phyloP scores from a whole-genome alignment of 208 protist species.

The Balamuthia mandrillaris region DNA sequence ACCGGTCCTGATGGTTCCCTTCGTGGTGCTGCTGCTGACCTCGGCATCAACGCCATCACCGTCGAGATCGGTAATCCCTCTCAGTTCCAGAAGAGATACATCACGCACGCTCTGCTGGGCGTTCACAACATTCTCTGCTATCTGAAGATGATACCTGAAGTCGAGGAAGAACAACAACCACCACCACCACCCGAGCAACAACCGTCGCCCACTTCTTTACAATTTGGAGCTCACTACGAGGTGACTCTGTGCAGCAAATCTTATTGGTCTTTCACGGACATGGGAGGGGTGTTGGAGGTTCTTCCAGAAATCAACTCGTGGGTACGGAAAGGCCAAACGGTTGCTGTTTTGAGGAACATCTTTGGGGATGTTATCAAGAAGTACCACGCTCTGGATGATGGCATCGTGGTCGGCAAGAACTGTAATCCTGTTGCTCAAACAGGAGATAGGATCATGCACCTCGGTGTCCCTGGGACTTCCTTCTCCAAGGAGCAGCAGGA shows the following conservation, averaged over 20 bases:
- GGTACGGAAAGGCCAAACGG: slow-evolving; percentile 53
- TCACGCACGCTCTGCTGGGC: slow-evolving; percentile 39
- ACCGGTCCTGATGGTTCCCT: slow-evolving; percentile 57
- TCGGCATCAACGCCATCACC: slow-evolving; percentile 50
- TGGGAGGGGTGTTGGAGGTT: slow-evolving; percentile 41
- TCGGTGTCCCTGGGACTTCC: slow-evolving; percentile 39
- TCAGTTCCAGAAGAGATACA: slow-evolving; percentile 41
- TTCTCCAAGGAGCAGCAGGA: slow-evolving; percentile 19
- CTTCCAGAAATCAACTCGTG: slow-evolving; percentile 51
- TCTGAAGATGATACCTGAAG: slow-evolving; percentile 45
- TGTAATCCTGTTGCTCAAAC: slow-evolving; percentile 48
- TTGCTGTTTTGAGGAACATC: slow-evolving; percentile 41
- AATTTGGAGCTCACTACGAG: slow-evolving; percentile 9
- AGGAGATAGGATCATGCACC: slow-evolving; percentile 57
- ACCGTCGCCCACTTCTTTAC: too few relatives aligned
- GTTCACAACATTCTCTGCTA: slow-evolving; percentile 47
- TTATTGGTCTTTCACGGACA: slow-evolving; percentile 43
- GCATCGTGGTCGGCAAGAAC: slow-evolving; percentile 55
- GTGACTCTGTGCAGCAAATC: slow-evolving; percentile 34
- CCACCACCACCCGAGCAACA: too few relatives aligned
- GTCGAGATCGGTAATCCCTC: slow-evolving; percentile 59
- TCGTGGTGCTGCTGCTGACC: slow-evolving; percentile 26
- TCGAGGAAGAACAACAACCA: background rate
- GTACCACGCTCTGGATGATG: slow-evolving; percentile 23
- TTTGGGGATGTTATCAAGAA: slow-evolving; percentile 56